phyloP scores from a whole-genome alignment of 768 basidiomycete genomes.

The Phlebiopsis flavidoalba region DNA sequence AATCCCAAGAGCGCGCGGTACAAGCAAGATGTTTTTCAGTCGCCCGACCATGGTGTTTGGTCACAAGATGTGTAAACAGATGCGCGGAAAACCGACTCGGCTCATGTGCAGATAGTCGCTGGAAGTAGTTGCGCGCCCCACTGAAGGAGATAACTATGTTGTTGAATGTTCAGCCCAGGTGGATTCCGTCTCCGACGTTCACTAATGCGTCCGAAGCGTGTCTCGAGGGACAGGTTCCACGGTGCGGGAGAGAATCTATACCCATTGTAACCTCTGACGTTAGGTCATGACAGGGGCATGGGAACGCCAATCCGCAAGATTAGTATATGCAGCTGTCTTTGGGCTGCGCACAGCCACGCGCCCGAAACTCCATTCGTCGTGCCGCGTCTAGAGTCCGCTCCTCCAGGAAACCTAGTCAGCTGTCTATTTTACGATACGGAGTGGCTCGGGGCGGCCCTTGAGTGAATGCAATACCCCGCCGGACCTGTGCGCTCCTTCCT shows the following conservation, averaged over 20 bases:
- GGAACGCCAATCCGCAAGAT: not conserved
- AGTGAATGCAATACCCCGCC: slow-evolving; percentile 1
- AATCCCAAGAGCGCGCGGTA: too few species aligned
- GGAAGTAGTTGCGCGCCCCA: not conserved
- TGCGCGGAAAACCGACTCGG: not conserved
- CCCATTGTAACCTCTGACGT: not conserved
- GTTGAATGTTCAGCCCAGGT: not conserved
- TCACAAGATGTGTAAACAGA: not conserved
- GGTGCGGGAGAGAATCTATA: not conserved
- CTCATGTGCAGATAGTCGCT: too few species aligned
- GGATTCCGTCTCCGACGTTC: not conserved
- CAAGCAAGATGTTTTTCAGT: too few species aligned
- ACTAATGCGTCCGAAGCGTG: not conserved
- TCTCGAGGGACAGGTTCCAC: not conserved
- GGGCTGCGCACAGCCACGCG: not conserved
- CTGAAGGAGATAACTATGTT: not conserved
- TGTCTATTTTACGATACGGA: not conserved
- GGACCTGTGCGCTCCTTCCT: slow-evolving; percentile 2
- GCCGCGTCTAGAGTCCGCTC: not conserved
- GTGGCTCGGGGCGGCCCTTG: not conserved
- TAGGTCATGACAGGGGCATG: not conserved
- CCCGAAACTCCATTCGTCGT: not conserved
- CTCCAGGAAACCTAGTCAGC: slow-evolving; percentile 1
- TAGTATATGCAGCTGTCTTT: not conserved
- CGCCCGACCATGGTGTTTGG: not conserved